Evolutionary conservation across 257 asterid species (phyloP), one percentile per base, ranked within the genome.

Genomic region (Vinca minor): DNA sequence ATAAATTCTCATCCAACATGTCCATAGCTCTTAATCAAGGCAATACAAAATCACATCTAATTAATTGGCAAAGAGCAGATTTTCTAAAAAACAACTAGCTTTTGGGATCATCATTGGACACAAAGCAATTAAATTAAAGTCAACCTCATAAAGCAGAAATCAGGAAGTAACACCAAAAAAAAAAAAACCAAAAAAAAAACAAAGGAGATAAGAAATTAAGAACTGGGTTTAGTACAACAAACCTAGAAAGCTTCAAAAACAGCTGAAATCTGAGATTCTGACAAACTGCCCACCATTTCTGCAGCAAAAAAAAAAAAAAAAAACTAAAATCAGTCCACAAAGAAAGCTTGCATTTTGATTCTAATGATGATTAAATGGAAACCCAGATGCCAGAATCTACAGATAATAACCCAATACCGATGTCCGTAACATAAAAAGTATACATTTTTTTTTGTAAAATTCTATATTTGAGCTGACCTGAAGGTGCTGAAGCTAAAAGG

Each of bases 301-400:
- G 4, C 47, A 42, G 11, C 12, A n/a, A n/a, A n/a, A n/a, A n/a
- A n/a, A 55, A 38, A 15, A 9, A 21, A 15, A 29, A 62, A 9
- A 6, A 29, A 5, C 15, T 7, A n/a, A n/a, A 42, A n/a, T 38
- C 53, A 12, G 50, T 63, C 23, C 14, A 56, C 52, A 23, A 8
- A 13, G 28, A 23, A 70, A 48, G 29, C 14, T 26, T 26, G 42
- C 49, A 35, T 56, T 47, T 50, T 29, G 42, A 25, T 25, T 39
- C 6, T 10, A 28, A 20, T 17, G 26, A 23, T 8, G 21, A 28
- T 50, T 65, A 44, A 13, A 32, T 23, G n/a, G 48, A 61, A 52
- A 12, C 41, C 45, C 68, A 50, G 52, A 69, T 5, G 25, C 14
- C 58, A 29, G 57, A 41, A 69, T 52, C 49, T 38, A 53, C 56